Conservation (phyloP, 768 basidiomycete species). For the Amanita rimosa region DNA sequence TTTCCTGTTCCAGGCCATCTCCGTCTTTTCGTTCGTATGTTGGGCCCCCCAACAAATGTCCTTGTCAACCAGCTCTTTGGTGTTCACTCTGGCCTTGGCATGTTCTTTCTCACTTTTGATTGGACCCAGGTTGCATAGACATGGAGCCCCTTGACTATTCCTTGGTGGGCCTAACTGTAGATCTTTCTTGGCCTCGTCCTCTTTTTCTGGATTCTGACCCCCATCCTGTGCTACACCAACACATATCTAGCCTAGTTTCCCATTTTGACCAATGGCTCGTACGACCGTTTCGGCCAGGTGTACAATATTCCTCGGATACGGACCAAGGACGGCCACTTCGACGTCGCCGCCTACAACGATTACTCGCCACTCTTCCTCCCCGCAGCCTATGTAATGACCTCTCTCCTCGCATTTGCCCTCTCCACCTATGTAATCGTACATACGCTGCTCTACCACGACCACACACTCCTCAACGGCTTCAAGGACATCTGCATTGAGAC, state of each 20-base stretch:
- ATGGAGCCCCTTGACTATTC: conserved; percentile 48
- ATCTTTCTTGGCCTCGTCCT: conserved; percentile 79
- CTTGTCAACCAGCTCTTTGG: conserved; percentile 91
- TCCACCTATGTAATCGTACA: conserved; percentile 83
- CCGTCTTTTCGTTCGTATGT: conserved; percentile 83
- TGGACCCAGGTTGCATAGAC: conserved; percentile 63
- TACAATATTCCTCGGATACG: conserved; percentile 78
- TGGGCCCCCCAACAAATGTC: conserved; percentile 81
- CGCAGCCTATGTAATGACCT: conserved; percentile 81
- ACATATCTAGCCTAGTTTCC: conserved; percentile 81
- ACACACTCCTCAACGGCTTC: conserved; percentile 60
- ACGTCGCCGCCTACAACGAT: conserved; percentile 60
- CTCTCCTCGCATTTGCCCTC: conserved; percentile 78
- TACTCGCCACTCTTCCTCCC: conserved; percentile 93
- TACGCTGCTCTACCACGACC: conserved; percentile 81
- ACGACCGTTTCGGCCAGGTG: conserved; percentile 68
- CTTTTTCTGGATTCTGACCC: conserved; percentile 88
- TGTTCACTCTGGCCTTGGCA: conserved; percentile 69
- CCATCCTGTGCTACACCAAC: conserved; percentile 88
- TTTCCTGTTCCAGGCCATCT: conserved; percentile 82
- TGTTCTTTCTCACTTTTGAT: conserved; percentile 89
- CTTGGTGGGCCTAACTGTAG: conserved; percentile 98
- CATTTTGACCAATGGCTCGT: conserved; percentile 66
- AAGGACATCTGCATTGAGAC: conserved; percentile 66
- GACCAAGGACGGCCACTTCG: conserved; percentile 50